Conservation (phyloP, 2,329 filamentous ascomycete species). For the Paraphoma sp. region DNA sequence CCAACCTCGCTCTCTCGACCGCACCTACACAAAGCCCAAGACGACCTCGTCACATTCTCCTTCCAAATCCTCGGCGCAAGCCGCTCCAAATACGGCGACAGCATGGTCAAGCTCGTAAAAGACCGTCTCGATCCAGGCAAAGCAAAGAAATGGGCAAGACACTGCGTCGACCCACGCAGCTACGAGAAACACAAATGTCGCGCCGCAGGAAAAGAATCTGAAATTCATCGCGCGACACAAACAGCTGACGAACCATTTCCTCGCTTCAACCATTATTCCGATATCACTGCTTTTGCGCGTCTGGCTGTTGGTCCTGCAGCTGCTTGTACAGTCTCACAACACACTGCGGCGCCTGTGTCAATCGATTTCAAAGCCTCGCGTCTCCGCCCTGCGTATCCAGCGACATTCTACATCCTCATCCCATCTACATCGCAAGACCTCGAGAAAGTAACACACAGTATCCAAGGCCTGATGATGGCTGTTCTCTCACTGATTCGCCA, state of each 20-base stretch:
- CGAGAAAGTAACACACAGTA: slow-evolving; percentile 27
- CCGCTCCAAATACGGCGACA: slow-evolving; percentile 20
- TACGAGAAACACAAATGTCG: slow-evolving; percentile 31
- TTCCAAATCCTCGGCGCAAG: slow-evolving; percentile 36
- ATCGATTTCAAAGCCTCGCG: slow-evolving; percentile 21
- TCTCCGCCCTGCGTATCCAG: slow-evolving; percentile 19
- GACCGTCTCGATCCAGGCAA: slow-evolving; percentile 24
- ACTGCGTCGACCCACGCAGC: slow-evolving; percentile 24
- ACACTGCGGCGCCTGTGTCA: slow-evolving; percentile 29
- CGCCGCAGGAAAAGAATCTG: slow-evolving; percentile 20
- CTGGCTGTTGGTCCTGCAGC: slow-evolving; percentile 34
- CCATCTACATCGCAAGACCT: slow-evolving; percentile 15
- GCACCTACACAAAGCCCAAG: slow-evolving; percentile 35
- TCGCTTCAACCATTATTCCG: slow-evolving; percentile 6
- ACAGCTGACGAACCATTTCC: slow-evolving; percentile 37
- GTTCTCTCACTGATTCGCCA: slow-evolving; percentile 34
- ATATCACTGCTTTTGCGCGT: slow-evolving; percentile 31
- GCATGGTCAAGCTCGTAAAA: slow-evolving; percentile 29
- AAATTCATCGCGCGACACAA: slow-evolving; percentile 33
- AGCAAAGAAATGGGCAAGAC: slow-evolving; percentile 28
- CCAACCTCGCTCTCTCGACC: slow-evolving; percentile 19
- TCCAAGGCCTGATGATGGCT: slow-evolving; percentile 41
- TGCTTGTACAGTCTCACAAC: slow-evolving; percentile 7
- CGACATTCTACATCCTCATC: slow-evolving; percentile 31
- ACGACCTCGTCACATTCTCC: slow-evolving; percentile 36